Evolutionary conservation across 2,329 filamentous ascomycete genomes (phyloP), one percentile per base, ranked within the genome.

Genomic region (Plectosphaerella plurivora): DNA sequence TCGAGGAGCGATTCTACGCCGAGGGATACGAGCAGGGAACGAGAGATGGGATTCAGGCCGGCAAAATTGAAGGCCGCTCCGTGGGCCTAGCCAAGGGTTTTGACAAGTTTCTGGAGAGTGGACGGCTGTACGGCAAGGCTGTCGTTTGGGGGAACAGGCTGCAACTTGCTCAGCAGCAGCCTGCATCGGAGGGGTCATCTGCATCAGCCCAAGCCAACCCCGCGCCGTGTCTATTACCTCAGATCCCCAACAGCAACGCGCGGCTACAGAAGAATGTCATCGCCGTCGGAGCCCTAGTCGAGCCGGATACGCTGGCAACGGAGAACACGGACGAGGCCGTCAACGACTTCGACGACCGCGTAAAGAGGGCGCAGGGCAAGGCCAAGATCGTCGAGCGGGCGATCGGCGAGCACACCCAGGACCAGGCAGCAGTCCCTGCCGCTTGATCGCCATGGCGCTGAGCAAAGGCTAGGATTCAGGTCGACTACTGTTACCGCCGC

Each of bases 51-150:
- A 75, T 83, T 41, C 79, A 80, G 54, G 87, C 89, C 33, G 94
- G 94, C 39, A 85, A 86, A 53, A 84, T 90, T 58, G 94, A 99
- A 77, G 94, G 94, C 55, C 88, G 91, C 49, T 83, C 91, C 18
- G 91, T 97, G 65, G 94, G 93, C 1, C 82, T 97, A 42, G 88
- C 95, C 66, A 94, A 92, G 58, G 93, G 92, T 0, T 97, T 94
- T 61, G 90, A 96, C 62, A 97, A 96, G 71, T 97, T 95, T 64
- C 66, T 88, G 42, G 86, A 91, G 56, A 82, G 91, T 67, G 93
- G 93, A 3, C 79, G 80, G 53, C 71, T 97, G 33, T 87, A 93
- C 61, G 89, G 91, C 45, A 86, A 84, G 62, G 84, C 90, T 14
- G 72, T 88, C 22, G 77, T 97, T n/a, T 97, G 93, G 92, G 84